Conservation (phyloP, 1,139 yeast genomes). For the Geotrichum cucujoidarum region DNA sequence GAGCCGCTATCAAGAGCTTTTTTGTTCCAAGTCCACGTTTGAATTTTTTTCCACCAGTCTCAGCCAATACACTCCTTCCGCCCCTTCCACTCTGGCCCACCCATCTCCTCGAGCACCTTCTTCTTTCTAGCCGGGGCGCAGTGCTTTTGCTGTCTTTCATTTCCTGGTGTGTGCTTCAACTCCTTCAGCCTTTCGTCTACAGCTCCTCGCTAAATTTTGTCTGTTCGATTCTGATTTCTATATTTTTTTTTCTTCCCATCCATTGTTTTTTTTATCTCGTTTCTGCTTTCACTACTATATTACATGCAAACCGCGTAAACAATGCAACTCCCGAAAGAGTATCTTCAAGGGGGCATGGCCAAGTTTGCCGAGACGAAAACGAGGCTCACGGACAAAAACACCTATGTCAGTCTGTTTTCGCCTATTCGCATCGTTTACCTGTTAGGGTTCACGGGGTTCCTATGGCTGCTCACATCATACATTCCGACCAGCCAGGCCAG, state of each 20-base stretch:
- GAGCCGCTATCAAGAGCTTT: no score
- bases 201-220: no score
- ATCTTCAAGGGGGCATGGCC: conserved; percentile 1
- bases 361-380: conserved; percentile 1
- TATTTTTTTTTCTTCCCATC: background rate
- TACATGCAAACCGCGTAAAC: background rate
- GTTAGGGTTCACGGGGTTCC: conserved; percentile 15
- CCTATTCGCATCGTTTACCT: conserved; percentile 19
- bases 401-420: conserved; percentile 7
- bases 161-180: no score
- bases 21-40: background rate
- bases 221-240: no score
- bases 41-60: background rate
- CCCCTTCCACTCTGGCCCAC: no score
- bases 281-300: background rate
- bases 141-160: background rate
- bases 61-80: no score
- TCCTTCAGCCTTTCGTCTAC: background rate
- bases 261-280: background rate
- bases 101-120: no score
- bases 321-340: conserved; percentile 9
- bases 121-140: no score
- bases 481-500: conserved; percentile 22
- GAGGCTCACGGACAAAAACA: background rate
- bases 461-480: conserved; percentile 20